A percentile compares a stretch with the other conserved stretches of the same genome.
Conservation (phyloP, 2,329 filamentous ascomycete species). For the Colletotrichum tropicicola region DNA sequence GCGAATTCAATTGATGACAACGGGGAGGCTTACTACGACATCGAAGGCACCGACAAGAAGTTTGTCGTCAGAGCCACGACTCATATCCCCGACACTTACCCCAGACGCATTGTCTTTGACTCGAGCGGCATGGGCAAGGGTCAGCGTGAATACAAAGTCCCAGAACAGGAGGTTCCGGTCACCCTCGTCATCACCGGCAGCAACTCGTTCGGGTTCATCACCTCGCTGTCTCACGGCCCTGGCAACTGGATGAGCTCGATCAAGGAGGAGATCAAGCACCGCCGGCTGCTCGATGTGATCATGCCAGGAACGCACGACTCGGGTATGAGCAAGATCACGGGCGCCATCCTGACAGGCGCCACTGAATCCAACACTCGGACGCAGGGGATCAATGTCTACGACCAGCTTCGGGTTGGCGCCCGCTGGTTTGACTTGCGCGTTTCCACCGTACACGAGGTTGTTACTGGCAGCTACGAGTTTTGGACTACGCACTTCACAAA, state of each 20-base stretch:
- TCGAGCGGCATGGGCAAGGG: constrained; percentile 42
- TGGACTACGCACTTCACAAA: constrained; percentile 52
- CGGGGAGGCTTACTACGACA: constrained; percentile 42
- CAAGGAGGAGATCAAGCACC: constrained; percentile 43
- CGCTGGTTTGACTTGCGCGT: constrained; percentile 59
- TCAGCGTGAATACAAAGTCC: constrained; percentile 43
- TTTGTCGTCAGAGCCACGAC: constrained; percentile 42
- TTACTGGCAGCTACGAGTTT: constrained; percentile 40
- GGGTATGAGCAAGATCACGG: constrained; percentile 54
- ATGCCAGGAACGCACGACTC: constrained; percentile 59
- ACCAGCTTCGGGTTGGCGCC: constrained; percentile 54
- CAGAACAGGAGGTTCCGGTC: constrained; percentile 39
- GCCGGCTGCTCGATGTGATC: constrained; percentile 53
- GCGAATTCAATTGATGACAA: constrained; percentile 36
- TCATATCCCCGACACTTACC: constrained; percentile 38
- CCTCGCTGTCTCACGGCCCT: constrained; percentile 38
- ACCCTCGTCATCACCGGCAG: constrained; percentile 47
- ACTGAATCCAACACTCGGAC: constrained; percentile 52
- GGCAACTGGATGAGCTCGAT: constrained; percentile 44
- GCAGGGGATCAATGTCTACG: constrained; percentile 53
- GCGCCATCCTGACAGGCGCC: constrained; percentile 44
- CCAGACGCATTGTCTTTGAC: constrained; percentile 39
- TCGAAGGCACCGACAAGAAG: constrained; percentile 39
- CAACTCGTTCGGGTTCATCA: constrained; percentile 40
- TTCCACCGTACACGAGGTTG: constrained; percentile 37